Evolutionary conservation across 2,329 filamentous ascomycete genomes (phyloP).

Genomic region (Apiospora marii): DNA sequence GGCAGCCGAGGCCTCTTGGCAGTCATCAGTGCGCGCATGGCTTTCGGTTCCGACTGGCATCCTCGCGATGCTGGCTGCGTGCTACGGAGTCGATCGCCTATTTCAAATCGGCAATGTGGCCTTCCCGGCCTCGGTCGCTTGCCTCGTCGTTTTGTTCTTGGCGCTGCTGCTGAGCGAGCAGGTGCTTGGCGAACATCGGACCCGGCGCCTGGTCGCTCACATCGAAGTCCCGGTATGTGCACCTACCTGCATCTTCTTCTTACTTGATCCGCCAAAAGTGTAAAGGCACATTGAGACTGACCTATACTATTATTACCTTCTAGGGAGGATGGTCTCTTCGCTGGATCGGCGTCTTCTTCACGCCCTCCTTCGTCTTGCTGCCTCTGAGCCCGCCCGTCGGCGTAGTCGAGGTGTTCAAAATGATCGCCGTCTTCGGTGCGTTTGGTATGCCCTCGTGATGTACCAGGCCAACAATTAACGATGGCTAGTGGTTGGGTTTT

Average conservation of each 20-base stretch:
- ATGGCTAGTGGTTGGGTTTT: conserved; percentile 60
- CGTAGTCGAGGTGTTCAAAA: conserved; percentile 62
- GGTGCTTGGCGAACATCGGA: conserved; percentile 16
- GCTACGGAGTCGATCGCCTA: conserved; percentile 11
- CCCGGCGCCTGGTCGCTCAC: conserved; percentile 25
- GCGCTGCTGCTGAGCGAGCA: neutral
- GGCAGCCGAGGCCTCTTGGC: neutral
- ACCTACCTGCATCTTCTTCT: too few relatives aligned
- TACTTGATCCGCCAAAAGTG: neutral
- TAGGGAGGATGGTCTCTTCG: conserved; percentile 64
- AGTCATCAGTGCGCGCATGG: conserved; percentile 4
- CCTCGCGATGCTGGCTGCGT: conserved; percentile 1
- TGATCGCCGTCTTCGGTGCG: conserved; percentile 66
- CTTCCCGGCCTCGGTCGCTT: conserved; percentile 20
- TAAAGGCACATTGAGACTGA: neutral
- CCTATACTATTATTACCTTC: conserved; percentile 27
- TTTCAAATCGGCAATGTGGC: neutral
- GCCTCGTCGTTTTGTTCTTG: conserved; percentile 20
- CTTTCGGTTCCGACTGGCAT: neutral
- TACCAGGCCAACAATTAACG: conserved; percentile 22
- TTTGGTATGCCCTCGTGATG: neutral
- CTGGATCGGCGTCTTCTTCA: conserved; percentile 68
- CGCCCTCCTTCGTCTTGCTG: conserved; percentile 65
- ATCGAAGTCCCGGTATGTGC: conserved; percentile 61
- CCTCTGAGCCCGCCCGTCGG: conserved; percentile 63